Conservation (phyloP, 768 basidiomycete species). For the Sutorius australiensis region DNA sequence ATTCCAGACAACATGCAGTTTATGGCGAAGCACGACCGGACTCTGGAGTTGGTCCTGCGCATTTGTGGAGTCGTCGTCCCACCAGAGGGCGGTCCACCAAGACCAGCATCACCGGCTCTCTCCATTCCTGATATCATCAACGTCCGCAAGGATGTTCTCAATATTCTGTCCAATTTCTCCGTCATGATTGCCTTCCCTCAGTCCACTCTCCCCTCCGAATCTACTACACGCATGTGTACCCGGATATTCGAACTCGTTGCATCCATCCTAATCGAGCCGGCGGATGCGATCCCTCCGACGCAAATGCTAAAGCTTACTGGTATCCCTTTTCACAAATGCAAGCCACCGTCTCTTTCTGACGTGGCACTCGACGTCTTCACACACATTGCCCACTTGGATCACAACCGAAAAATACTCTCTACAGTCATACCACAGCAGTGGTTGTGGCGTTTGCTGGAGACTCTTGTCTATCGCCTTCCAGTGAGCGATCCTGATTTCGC, state of each 20-base stretch:
- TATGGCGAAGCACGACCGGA: constrained; percentile 59
- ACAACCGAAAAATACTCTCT: constrained; percentile 71
- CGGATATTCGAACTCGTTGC: constrained; percentile 65
- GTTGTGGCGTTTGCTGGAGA: constrained; percentile 60
- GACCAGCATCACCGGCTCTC: constrained; percentile 53
- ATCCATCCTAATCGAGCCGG: constrained; percentile 70
- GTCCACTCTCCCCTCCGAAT: constrained; percentile 36
- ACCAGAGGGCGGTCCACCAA: constrained; percentile 29
- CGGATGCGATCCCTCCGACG: constrained; percentile 62
- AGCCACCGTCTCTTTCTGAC: constrained; percentile 62
- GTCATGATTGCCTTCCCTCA: constrained; percentile 46
- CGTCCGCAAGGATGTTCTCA: constrained; percentile 73
- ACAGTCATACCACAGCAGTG: constrained; percentile 53
- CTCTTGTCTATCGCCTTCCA: constrained; percentile 82
- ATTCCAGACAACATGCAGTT: constrained; percentile 65
- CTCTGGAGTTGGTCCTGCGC: constrained; percentile 65
- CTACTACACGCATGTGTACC: constrained; percentile 46
- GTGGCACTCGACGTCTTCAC: constrained; percentile 83
- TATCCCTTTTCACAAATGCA: constrained; percentile 37
- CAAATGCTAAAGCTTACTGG: constrained; percentile 55
- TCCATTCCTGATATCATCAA: constrained; percentile 68
- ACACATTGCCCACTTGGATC: constrained; percentile 71
- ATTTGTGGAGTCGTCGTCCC: constrained; percentile 51
- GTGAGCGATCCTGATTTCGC: constrained; percentile 72
- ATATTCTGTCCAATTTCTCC: constrained; percentile 63